Percentiles rank a stretch among this genome's conserved stretches.
Conservation (phyloP, 78 protist genomes). For the Chrysochromulina parva region DNA sequence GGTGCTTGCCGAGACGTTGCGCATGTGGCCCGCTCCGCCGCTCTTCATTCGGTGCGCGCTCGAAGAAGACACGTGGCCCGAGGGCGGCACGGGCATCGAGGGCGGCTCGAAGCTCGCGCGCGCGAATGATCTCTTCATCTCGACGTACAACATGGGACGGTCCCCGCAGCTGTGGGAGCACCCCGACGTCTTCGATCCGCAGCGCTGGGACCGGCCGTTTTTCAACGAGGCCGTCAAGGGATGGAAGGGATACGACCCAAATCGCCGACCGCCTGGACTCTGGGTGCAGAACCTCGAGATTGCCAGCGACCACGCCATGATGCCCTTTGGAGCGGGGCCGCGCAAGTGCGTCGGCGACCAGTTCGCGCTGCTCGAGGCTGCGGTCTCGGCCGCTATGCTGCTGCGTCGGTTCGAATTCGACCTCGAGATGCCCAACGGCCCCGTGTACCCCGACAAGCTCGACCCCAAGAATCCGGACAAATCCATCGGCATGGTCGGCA, state of each 20-base stretch:
- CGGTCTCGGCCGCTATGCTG: not conserved
- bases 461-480: not conserved
- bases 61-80: not conserved
- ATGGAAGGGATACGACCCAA: not conserved
- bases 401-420: not conserved
- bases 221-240: not conserved
- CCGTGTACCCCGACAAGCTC: not conserved
- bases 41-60: constrained; percentile 28
- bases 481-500: not conserved
- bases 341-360: constrained; percentile 31
- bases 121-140: constrained; percentile 42
- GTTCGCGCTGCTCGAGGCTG: constrained; percentile 4
- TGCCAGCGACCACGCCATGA: constrained; percentile 28
- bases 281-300: not conserved
- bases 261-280: not conserved
- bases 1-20: constrained; percentile 38
- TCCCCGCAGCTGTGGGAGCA: constrained; percentile 41
- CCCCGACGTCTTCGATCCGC: constrained; percentile 38
- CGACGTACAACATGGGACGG: constrained; percentile 35
- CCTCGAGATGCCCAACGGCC: not conserved
- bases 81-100: constrained; percentile 27
- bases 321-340: constrained; percentile 35
- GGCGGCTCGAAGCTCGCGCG: not conserved
- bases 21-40: constrained; percentile 49
- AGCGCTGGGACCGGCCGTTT: constrained; percentile 28